A percentile compares a stretch with the other conserved stretches of the same genome.
Conservation (phyloP, 2,329 filamentous ascomycete species). For the Corynespora cassiicola region DNA sequence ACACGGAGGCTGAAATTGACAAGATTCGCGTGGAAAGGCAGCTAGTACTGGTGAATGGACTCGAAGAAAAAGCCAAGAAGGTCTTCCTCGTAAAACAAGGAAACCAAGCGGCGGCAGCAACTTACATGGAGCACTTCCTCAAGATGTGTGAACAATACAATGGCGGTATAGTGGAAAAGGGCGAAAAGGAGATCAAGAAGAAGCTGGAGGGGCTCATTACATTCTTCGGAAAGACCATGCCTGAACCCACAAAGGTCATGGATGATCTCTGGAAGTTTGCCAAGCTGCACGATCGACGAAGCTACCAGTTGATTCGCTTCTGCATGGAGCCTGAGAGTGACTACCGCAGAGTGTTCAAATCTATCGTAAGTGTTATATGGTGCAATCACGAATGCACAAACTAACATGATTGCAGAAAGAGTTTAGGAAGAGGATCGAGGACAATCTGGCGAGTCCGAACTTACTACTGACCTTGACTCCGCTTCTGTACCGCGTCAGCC, state of each 20-base stretch:
- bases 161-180: conserved; percentile 79
- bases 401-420: conserved; percentile 65
- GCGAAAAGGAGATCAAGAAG: conserved; percentile 69
- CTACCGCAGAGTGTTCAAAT: conserved; percentile 87
- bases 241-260: conserved; percentile 74
- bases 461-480: conserved; percentile 82
- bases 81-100: conserved; percentile 88
- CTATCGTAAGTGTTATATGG: conserved; percentile 59
- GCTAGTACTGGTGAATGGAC: conserved; percentile 77
- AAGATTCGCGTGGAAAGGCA: conserved; percentile 84
- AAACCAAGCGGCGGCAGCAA: conserved; percentile 76
- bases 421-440: conserved; percentile 79
- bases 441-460: conserved; percentile 64
- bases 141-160: conserved; percentile 89
- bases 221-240: conserved; percentile 75
- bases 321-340: conserved; percentile 85
- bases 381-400: not conserved
- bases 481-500: conserved; percentile 81
- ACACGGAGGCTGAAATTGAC: conserved; percentile 66
- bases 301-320: conserved; percentile 87
- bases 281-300: conserved; percentile 86
- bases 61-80: conserved; percentile 79
- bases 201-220: conserved; percentile 76
- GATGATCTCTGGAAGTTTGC: conserved; percentile 89
- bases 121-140: conserved; percentile 77